A percentile compares a stretch with the other conserved stretches of the same genome.
Conservation (phyloP, 2,329 filamentous ascomycete genomes). For the Penicillium expansum region DNA sequence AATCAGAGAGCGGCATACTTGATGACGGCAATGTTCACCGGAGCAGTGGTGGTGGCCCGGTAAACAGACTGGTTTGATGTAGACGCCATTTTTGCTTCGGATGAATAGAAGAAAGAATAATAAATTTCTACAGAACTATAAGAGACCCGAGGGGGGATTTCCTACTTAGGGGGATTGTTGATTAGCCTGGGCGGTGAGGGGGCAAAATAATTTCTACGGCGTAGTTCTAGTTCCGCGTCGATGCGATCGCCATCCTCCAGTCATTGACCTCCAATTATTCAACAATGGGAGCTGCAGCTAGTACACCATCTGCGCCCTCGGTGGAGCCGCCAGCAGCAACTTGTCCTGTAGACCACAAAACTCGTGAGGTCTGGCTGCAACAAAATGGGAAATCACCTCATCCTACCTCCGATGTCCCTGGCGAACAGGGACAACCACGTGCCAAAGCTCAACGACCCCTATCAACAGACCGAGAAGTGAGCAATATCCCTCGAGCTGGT, state of each 20-base stretch:
- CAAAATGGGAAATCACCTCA: constrained; percentile 42
- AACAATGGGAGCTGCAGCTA: constrained; percentile 40
- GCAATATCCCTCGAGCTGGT: constrained; percentile 70
- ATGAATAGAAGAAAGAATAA: not conserved
- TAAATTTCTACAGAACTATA: constrained; percentile 4
- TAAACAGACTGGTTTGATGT: constrained; percentile 58
- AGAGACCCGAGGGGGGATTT: constrained; percentile 16
- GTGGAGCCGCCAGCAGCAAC: constrained; percentile 38
- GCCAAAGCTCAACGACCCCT: constrained; percentile 48
- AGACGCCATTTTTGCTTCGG: constrained; percentile 31
- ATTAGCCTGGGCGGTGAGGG: constrained; percentile 21
- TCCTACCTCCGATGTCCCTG: constrained; percentile 27
- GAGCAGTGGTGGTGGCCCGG: constrained; percentile 91
- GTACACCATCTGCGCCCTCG: constrained; percentile 33
- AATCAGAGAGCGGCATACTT: constrained; percentile 59
- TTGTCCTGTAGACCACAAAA: constrained; percentile 89
- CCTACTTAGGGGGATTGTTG: constrained; percentile 15
- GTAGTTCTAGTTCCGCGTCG: constrained; percentile 8
- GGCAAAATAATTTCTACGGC: constrained; percentile 21
- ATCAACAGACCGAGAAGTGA: constrained; percentile 68
- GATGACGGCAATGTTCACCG: constrained; percentile 97
- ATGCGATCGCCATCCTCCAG: constrained; percentile 16
- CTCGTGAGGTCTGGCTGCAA: constrained; percentile 81
- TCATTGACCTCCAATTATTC: constrained; percentile 12
- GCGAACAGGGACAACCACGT: constrained; percentile 27